Base-by-base conservation (phyloP, 2,329 filamentous ascomycete genomes). In the Ceratocystis colombiana region DNA sequence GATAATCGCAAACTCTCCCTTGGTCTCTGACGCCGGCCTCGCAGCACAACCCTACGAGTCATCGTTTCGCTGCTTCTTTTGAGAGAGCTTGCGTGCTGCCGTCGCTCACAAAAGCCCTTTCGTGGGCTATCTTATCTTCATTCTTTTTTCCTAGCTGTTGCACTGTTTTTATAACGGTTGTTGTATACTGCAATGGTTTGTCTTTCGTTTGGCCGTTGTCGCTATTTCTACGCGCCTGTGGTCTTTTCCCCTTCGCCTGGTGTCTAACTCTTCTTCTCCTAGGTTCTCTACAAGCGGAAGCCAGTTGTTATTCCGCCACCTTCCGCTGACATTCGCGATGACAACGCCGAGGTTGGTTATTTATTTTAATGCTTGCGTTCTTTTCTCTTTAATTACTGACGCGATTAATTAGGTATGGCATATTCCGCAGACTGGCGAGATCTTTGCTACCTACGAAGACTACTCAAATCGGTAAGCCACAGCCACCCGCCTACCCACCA, bases 201-300 rank as follows among this genome's bases (percentile, higher is more conserved):
- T 57, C 59, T 64, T 44, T 7, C 20, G 5, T 57, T 41, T 41
- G 37, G 10, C 37, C 37, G 37, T 5, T 15, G 37, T 41, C 10
- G 37, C 57, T 22, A 41, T 64, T 17, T 25, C 28, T 50, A 61
- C 61, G 44, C 61, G 44, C 61, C 25, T n/a, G 53, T 57, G 53
- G 37, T 41, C 37, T 41, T 41, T 41, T 7, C 8, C 25, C 20
- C 44, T 25, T 63, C 12, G 46, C 44, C 46, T 33, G 25, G 3
- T 25, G 10, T 57, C 53, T 41, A 33, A 30, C 64, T 41, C 10
- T 41, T 41, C 45, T 10, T 57, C 71, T 68, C 64, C 63, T 73
- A 97, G 93, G 93, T 99, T 71, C 83, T 96, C 70, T 96, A 89
- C 77, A 97, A 97, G 79, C 86, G 94, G 72, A 97, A 97, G 78